Evolutionary conservation across 116 monocot species (phyloP).

Genomic region (Cymodocea nodosa): DNA sequence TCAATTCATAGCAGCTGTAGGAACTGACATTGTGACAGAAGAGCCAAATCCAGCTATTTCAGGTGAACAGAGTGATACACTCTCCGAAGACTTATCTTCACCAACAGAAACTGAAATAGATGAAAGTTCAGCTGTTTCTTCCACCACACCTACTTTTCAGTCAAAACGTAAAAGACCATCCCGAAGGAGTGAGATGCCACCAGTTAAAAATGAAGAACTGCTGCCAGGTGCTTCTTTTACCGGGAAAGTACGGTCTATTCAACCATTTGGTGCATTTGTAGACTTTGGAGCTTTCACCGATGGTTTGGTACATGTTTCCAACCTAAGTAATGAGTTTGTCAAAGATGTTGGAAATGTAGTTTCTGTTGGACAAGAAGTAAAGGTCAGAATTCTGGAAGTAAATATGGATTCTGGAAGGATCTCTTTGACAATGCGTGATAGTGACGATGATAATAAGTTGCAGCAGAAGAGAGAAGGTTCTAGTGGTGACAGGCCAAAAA

Average conservation of each 20-base stretch:
- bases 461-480: constrained; percentile 29
- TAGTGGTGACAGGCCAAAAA: constrained; percentile 31
- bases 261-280: constrained; percentile 91
- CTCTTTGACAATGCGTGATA: constrained; percentile 79
- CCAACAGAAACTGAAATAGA: constrained; percentile 4
- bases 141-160: constrained; percentile 12
- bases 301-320: constrained; percentile 93
- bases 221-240: constrained; percentile 79
- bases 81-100: constrained; percentile 12
- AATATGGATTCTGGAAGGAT: constrained; percentile 69
- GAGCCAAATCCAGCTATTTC: constrained; percentile 38
- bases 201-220: constrained; percentile 70
- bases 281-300: constrained; percentile 93
- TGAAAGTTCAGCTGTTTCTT: constrained; percentile 13
- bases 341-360: constrained; percentile 65
- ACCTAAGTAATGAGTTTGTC: constrained; percentile 74
- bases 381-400: constrained; percentile 63
- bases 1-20: constrained; percentile 35
- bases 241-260: constrained; percentile 88
- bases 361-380: constrained; percentile 88
- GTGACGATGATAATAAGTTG: constrained; percentile 30
- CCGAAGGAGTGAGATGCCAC: constrained; percentile 74
- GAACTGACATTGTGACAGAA: constrained; percentile 54
- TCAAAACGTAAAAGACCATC: constrained; percentile 36
- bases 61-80: constrained; percentile 24